Base-by-base conservation (phyloP, 2,329 filamentous ascomycete species). In the Pyricularia sp. region DNA sequence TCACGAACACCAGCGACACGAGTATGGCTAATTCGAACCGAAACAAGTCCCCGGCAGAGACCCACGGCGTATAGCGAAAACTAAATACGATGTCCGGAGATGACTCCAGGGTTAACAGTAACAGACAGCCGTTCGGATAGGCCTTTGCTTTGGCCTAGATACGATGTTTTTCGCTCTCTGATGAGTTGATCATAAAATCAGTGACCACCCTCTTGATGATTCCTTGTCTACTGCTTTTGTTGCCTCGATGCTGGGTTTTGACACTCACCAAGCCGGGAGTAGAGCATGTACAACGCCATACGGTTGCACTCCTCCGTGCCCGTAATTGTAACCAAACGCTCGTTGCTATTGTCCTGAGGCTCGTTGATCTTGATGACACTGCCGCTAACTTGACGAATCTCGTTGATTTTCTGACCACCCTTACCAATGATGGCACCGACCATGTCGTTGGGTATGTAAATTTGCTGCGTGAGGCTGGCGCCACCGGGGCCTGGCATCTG, bases 351-450 rank as follows among this genome's bases (percentile, higher is more conserved):
- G 77, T 97, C 94, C 76, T 97, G 94, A 1, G 94, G 94, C 76
- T 99, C 94, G 75, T 99, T 97, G 82, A 99, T 99, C 82, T 99
- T 99, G 77, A 99, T 97, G 61, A 99, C 93, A 78, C 93, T 97
- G 70, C 93, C 94, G 75, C 90, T 96, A 71, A 99, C 87, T 76
- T 97, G 92, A 70, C 94, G 88, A 69, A 99, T 99, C 78, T 99
- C 94, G 74, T 99, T 99, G 82, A 99, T 99, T 84, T 99, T 99
- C 65, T 92, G 90, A 69, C 94, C 94, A 67, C 94, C 94, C 79
- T 99, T 99, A 73, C 94, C 94, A 71, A 99, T 99, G 72, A 99
- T 99, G 65, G 94, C 94, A 68, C 94, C 94, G 64, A 99, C 94
- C 94, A 99, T 97, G 73, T 99, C 94, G 74, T 99, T 99, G 66